Evolutionary conservation across 768 basidiomycete genomes (phyloP).

Genomic region (Phallus indusiatus): DNA sequence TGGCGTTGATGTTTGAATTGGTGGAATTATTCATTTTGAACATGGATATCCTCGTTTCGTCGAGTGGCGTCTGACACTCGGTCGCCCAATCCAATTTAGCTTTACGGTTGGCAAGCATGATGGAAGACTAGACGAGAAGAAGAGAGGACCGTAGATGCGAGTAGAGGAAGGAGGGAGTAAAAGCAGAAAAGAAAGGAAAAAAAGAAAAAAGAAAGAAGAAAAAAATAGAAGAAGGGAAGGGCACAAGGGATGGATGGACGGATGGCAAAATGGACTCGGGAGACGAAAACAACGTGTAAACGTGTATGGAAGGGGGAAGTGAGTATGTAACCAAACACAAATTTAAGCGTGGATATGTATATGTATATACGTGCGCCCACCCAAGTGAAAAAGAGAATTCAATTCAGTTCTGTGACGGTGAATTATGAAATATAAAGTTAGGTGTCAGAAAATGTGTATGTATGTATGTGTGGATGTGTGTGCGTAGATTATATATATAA

Average conservation of each 20-base stretch:
- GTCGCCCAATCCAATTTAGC: conserved; percentile 7
- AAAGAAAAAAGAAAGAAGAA: neutral
- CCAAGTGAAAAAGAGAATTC: neutral
- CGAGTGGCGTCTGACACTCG: conserved; percentile 8
- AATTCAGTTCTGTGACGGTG: neutral
- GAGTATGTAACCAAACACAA: neutral
- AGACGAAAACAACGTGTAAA: neutral
- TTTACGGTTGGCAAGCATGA: neutral
- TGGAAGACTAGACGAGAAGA: neutral
- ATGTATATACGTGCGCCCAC: neutral
- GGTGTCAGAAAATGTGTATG: too few species aligned
- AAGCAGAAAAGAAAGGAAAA: too few species aligned
- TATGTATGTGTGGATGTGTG: too few species aligned
- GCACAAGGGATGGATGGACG: too few species aligned
- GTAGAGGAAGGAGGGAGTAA: neutral
- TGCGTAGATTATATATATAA: too few species aligned
- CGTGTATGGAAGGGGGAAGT: too few species aligned
- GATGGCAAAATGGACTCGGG: neutral
- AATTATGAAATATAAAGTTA: too few species aligned
- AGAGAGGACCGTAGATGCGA: neutral
- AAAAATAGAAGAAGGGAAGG: neutral
- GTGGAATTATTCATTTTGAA: neutral
- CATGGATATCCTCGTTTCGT: neutral
- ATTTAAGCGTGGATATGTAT: neutral
- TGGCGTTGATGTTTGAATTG: neutral